phyloP scores from a whole-genome alignment of 495 filamentous ascomycete species.

The Tuber borchii region DNA sequence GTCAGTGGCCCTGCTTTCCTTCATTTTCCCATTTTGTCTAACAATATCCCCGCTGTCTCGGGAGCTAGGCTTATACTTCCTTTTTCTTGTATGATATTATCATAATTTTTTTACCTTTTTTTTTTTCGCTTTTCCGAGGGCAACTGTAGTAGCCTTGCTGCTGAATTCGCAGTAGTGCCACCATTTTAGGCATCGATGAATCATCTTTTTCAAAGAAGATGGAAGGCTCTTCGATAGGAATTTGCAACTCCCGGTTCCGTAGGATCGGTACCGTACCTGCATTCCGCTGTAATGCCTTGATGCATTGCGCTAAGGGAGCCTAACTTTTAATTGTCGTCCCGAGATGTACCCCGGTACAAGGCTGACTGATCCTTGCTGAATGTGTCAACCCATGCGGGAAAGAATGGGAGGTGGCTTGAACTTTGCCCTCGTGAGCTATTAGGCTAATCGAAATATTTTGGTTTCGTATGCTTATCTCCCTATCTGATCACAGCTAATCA shows the following conservation, averaged over 20 bases:
- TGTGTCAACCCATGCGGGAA: conserved; percentile 48
- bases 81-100: not conserved
- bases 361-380: not conserved
- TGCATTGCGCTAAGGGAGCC: conserved; percentile 44
- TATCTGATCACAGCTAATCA: not conserved
- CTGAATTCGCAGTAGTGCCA: conserved; percentile 44
- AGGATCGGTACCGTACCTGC: conserved; percentile 50
- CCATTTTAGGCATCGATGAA: conserved; percentile 65
- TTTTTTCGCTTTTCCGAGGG: not conserved
- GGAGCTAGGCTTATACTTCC: not conserved
- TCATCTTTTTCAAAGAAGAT: conserved; percentile 48
- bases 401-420: conserved; percentile 60
- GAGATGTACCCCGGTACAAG: not conserved
- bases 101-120: not conserved
- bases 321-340: not conserved
- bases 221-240: conserved; percentile 45
- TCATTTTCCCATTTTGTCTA: not conserved
- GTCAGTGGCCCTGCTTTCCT: not conserved
- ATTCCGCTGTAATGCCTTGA: conserved; percentile 58
- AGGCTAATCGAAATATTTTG: conserved; percentile 60
- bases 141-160: conserved; percentile 7
- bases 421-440: conserved; percentile 72
- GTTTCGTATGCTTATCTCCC: conserved; percentile 53
- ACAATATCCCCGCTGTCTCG: not conserved
- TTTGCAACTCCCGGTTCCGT: conserved; percentile 43